These are phyloP conservation scores for Telfairia occidentalis DNA, from an alignment of 331 rosid species.

Conservation along the genomic window DNA sequence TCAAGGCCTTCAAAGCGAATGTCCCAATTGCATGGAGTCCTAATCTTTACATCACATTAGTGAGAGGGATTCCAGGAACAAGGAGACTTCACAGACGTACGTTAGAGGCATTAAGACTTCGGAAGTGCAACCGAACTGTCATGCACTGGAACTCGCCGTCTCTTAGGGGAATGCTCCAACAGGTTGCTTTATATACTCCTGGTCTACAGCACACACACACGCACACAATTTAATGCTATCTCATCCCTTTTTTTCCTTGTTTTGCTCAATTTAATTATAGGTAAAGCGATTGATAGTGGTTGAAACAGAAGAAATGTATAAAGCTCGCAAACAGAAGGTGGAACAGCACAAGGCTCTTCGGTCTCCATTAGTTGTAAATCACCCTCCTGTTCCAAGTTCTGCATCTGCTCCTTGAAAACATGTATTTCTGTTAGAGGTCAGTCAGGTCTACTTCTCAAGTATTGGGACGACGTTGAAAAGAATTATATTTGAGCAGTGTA, in stretches of 20 bases:
- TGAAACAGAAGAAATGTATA: slow-evolving; percentile 84
- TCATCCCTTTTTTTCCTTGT: slow-evolving; percentile 6
- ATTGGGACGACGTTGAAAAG: slow-evolving; percentile 11
- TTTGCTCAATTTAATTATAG: slow-evolving; percentile 24
- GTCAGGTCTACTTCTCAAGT: slow-evolving; percentile 25
- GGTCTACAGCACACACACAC: slow-evolving; percentile 1
- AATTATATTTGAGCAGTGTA: slow-evolving; percentile 1
- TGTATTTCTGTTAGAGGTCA: slow-evolving; percentile 23
- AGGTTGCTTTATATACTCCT: slow-evolving; percentile 31
- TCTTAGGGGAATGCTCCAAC: slow-evolving; percentile 84
- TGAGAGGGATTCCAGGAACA: slow-evolving; percentile 92
- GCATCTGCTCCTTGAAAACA: slow-evolving; percentile 32
- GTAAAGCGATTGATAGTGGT: slow-evolving; percentile 77
- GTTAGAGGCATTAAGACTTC: slow-evolving; percentile 68
- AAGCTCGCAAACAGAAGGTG: slow-evolving; percentile 62
- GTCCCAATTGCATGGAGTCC: slow-evolving; percentile 82
- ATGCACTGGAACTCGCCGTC: slow-evolving; percentile 92
- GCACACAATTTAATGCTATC: slow-evolving; percentile 2
- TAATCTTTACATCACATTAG: slow-evolving; percentile 69
- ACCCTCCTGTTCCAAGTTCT: slow-evolving; percentile 32
- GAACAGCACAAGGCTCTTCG: slow-evolving; percentile 50
- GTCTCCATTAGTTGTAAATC: slow-evolving; percentile 56
- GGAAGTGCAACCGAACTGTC: slow-evolving; percentile 85
- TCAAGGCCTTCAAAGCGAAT: slow-evolving; percentile 74
- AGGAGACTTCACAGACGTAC: slow-evolving; percentile 81